Evolutionary conservation across 176 grass and related monocot genomes (phyloP).

Genomic region (Metroxylon sagu): DNA sequence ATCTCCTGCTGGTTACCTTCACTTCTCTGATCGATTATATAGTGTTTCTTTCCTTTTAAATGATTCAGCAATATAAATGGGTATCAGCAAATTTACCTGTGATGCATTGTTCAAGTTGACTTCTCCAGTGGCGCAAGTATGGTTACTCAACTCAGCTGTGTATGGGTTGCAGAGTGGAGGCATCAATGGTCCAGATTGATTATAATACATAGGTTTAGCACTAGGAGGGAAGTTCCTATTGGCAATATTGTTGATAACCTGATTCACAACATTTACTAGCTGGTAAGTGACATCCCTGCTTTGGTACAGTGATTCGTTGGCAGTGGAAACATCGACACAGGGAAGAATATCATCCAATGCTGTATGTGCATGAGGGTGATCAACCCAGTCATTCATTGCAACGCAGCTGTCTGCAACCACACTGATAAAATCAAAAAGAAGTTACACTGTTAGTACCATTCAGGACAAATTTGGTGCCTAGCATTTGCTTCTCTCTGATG

Average conservation of each 20-base stretch:
- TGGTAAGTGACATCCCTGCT: conserved; percentile 83
- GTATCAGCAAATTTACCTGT: conserved; percentile 10
- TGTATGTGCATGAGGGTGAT: conserved; percentile 56
- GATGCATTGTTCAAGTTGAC: conserved; percentile 48
- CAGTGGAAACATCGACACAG: conserved; percentile 64
- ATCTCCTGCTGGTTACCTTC: no score
- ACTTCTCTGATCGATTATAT: no score
- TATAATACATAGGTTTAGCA: conserved; percentile 47
- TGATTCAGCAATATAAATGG: background rate
- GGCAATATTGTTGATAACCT: conserved; percentile 80
- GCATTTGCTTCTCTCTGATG: no score
- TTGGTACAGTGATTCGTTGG: conserved; percentile 53
- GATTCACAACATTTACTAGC: conserved; percentile 74
- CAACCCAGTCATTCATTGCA: conserved; percentile 87
- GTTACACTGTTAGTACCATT: no score
- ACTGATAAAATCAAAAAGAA: conserved; percentile 22
- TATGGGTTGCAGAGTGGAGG: conserved; percentile 66
- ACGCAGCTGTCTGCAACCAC: conserved; percentile 73
- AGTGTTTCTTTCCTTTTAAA: background rate
- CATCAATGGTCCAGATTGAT: conserved; percentile 79
- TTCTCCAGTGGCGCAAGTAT: conserved; percentile 42
- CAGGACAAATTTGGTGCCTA: no score
- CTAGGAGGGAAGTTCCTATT: conserved; percentile 54
- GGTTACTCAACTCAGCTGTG: conserved; percentile 44
- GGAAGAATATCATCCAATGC: conserved; percentile 86